A percentile compares a stretch with the other conserved stretches of the same genome.
Conservation (phyloP, 148 eudicot species). For the Polygonum aviculare region DNA sequence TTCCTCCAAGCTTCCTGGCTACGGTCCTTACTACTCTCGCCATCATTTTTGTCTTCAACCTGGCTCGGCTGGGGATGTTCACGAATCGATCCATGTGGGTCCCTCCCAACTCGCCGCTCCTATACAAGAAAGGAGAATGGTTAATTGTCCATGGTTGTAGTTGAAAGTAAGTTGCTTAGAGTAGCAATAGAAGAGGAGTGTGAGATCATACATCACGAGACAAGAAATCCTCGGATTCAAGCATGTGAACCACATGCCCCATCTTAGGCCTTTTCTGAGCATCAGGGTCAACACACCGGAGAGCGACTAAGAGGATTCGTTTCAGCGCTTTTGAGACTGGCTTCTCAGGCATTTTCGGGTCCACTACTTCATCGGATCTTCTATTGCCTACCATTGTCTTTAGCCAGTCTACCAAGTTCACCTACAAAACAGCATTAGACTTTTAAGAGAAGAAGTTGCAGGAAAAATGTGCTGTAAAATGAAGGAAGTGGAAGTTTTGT, state of each 20-base stretch:
- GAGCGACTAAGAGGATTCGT: constrained; percentile 39
- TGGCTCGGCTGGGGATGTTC: not conserved
- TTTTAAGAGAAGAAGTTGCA: not conserved
- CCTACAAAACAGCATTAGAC: not conserved
- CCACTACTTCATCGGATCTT: constrained; percentile 1
- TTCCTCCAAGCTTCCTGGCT: too few species aligned
- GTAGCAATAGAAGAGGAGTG: not conserved
- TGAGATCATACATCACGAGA: constrained; percentile 1
- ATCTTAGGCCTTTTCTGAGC: constrained; percentile 82
- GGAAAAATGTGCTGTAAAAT: not conserved
- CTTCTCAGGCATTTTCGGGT: constrained; percentile 8
- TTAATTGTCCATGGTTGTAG: not conserved
- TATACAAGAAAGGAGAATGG: not conserved
- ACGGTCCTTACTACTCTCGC: too few species aligned
- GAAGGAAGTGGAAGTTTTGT: not conserved
- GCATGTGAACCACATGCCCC: constrained; percentile 88
- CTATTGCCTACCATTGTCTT: constrained; percentile 9
- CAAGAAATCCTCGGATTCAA: constrained; percentile 54
- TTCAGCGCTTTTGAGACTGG: constrained; percentile 8
- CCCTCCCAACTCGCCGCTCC: not conserved
- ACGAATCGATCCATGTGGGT: not conserved
- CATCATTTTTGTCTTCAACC: not conserved
- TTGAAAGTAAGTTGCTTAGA: not conserved
- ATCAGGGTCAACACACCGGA: constrained; percentile 86
- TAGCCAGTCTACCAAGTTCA: constrained; percentile 10